A percentile compares a stretch with the other conserved stretches of the same genome.
These are phyloP conservation scores for Penicillium sp. DNA, from an alignment of 2,329 filamentous ascomycete genomes.

Conservation along the genomic window DNA sequence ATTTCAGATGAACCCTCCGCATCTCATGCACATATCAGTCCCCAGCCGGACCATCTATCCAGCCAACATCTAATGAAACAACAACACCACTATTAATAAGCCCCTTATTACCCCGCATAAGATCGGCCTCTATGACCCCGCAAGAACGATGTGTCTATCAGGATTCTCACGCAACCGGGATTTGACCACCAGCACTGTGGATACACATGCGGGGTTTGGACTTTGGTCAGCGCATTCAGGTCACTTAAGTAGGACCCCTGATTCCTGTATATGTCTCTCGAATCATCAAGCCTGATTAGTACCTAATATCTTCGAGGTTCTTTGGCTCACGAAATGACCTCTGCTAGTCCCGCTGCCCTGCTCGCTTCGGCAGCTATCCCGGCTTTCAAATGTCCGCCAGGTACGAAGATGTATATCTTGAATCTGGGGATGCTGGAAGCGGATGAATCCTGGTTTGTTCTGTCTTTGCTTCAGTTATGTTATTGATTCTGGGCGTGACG, in stretches of 20 bases:
- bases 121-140: neutral
- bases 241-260: neutral
- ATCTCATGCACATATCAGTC: no score
- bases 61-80: neutral
- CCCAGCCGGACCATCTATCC: no score
- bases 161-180: neutral
- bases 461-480: neutral
- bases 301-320: neutral
- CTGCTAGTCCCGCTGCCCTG: neutral
- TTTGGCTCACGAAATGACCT: neutral
- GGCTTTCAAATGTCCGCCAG: conserved; percentile 23
- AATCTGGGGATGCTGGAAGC: conserved; percentile 48
- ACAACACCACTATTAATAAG: neutral
- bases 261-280: neutral
- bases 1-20: no score
- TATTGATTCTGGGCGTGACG: neutral
- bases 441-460: conserved; percentile 47
- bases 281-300: neutral
- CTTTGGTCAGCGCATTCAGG: neutral
- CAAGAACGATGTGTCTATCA: neutral
- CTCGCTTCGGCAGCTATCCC: conserved; percentile 12
- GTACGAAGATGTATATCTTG: conserved; percentile 51
- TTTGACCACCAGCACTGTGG: neutral
- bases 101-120: neutral
- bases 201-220: neutral